Percentiles rank a stretch among this genome's conserved stretches.
phyloP scores from a whole-genome alignment of 2,329 filamentous ascomycete species.

The Leptographium flavum region DNA sequence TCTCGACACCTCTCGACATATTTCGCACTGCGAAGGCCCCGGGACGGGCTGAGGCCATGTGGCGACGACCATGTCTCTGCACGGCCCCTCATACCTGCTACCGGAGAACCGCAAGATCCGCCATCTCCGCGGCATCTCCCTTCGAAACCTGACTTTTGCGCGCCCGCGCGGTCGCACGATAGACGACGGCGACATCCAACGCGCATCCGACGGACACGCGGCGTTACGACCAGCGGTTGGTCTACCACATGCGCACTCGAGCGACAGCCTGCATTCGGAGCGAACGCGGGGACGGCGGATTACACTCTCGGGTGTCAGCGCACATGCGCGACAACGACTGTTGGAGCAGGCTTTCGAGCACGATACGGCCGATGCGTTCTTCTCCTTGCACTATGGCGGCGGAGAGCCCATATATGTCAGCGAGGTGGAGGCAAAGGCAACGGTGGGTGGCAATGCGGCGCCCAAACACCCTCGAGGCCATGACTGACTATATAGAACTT shows the following conservation, averaged over 20 bases:
- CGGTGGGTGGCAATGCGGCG: slow-evolving; percentile 26
- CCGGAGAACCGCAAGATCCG: slow-evolving; percentile 75
- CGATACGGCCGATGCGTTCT: slow-evolving; percentile 76
- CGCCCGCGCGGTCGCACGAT: slow-evolving; percentile 45
- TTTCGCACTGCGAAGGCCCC: neutral
- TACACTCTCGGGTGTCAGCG: slow-evolving; percentile 28
- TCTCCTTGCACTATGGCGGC: slow-evolving; percentile 60
- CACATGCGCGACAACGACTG: slow-evolving; percentile 49
- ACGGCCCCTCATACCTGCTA: slow-evolving; percentile 35
- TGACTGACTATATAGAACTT: slow-evolving; percentile 45
- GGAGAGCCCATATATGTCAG: slow-evolving; percentile 74
- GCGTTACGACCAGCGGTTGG: slow-evolving; percentile 30
- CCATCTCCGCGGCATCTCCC: slow-evolving; percentile 72
- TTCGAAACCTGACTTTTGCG: slow-evolving; percentile 69
- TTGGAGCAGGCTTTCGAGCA: slow-evolving; percentile 59
- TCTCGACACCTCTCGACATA: neutral
- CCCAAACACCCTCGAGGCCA: too few relatives aligned
- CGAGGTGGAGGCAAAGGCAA: slow-evolving; percentile 64
- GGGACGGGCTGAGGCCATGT: slow-evolving; percentile 14
- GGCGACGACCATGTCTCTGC: slow-evolving; percentile 11
- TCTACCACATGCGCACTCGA: slow-evolving; percentile 42
- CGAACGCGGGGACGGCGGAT: slow-evolving; percentile 30
- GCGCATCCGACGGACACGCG: slow-evolving; percentile 52
- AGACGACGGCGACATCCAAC: slow-evolving; percentile 58
- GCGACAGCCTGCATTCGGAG: slow-evolving; percentile 30